phyloP scores from a whole-genome alignment of 1,284 basidiomycete species.

The Ceratorhiza oryzae-sativae region DNA sequence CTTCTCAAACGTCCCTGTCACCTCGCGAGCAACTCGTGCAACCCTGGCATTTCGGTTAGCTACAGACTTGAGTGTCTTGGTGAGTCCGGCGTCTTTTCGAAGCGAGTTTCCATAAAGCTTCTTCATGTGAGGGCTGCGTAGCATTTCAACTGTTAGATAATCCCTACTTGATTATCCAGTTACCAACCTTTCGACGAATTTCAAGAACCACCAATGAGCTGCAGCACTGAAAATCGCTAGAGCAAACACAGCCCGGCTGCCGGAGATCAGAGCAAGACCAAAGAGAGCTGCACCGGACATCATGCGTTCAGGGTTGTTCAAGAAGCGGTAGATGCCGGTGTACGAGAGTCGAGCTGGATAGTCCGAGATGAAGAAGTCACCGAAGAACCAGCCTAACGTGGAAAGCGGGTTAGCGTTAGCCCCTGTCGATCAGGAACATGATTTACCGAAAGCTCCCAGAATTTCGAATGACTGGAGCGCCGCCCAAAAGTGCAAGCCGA shows the following conservation, averaged over 20 bases:
- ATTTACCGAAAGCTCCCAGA: slow-evolving; percentile 85
- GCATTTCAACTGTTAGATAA: background rate
- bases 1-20: slow-evolving; percentile 92
- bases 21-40: slow-evolving; percentile 82
- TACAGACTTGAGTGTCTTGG: slow-evolving; percentile 93
- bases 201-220: slow-evolving; percentile 91
- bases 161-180: slow-evolving; percentile 11
- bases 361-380: slow-evolving; percentile 96
- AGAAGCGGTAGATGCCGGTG: slow-evolving; percentile 94
- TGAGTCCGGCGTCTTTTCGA: slow-evolving; percentile 93
- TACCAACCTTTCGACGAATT: slow-evolving; percentile 84
- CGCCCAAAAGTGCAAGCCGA: slow-evolving; percentile 91
- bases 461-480: slow-evolving; percentile 90
- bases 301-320: slow-evolving; percentile 92
- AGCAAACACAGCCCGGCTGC: slow-evolving; percentile 82
- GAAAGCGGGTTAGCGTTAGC: slow-evolving; percentile 8
- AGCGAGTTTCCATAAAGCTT: slow-evolving; percentile 93
- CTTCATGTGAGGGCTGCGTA: slow-evolving; percentile 89
- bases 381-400: slow-evolving; percentile 88
- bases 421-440: background rate
- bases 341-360: slow-evolving; percentile 92
- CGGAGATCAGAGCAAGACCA: slow-evolving; percentile 89
- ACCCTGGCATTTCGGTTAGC: slow-evolving; percentile 82
- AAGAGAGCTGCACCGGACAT: slow-evolving; percentile 97
- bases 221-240: slow-evolving; percentile 88